Evolutionary conservation across 345 rosid species (phyloP).

Genomic region (Passiflora organensis): DNA sequence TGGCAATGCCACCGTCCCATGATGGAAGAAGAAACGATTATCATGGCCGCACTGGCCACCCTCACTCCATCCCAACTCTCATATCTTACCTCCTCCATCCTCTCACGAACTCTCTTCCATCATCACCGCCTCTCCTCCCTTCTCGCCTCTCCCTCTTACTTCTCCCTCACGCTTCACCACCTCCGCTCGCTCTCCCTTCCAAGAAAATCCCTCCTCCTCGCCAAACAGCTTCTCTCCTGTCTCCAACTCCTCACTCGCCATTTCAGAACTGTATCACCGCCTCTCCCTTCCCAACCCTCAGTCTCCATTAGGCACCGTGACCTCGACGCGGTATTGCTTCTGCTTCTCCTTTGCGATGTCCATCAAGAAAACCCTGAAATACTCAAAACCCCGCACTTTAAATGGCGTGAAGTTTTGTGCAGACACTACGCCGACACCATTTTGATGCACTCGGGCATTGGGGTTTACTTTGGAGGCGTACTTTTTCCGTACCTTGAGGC

Average conservation of each 20-base stretch:
- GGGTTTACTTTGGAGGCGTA: slow-evolving; percentile 47
- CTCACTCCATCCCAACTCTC: slow-evolving; percentile 45
- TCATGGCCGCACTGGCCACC: slow-evolving; percentile 61
- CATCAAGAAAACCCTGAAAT: slow-evolving; percentile 55
- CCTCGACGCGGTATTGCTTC: slow-evolving; percentile 65
- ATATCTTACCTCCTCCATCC: slow-evolving; percentile 46
- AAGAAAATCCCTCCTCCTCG: slow-evolving; percentile 63
- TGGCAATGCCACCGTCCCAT: slow-evolving; percentile 45
- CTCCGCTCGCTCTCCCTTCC: slow-evolving; percentile 69
- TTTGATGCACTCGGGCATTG: slow-evolving; percentile 35
- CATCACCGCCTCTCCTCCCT: slow-evolving; percentile 58
- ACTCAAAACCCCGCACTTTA: slow-evolving; percentile 34
- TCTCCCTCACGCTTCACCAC: slow-evolving; percentile 72
- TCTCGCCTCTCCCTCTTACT: slow-evolving; percentile 68
- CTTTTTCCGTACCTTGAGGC: slow-evolving; percentile 60
- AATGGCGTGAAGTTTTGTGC: slow-evolving; percentile 52
- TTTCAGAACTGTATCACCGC: slow-evolving; percentile 30
- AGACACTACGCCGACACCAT: slow-evolving; percentile 25
- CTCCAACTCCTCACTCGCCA: slow-evolving; percentile 54
- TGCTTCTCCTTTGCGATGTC: slow-evolving; percentile 75
- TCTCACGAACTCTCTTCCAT: slow-evolving; percentile 45
- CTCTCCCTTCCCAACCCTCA: slow-evolving; percentile 20
- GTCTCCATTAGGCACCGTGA: slow-evolving; percentile 47
- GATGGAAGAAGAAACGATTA: slow-evolving; percentile 44
- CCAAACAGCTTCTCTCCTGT: slow-evolving; percentile 73